Percentiles rank a stretch among this genome's conserved stretches.
Conservation (phyloP, 2,329 filamentous ascomycete genomes). For the Colletotrichum sp. region DNA sequence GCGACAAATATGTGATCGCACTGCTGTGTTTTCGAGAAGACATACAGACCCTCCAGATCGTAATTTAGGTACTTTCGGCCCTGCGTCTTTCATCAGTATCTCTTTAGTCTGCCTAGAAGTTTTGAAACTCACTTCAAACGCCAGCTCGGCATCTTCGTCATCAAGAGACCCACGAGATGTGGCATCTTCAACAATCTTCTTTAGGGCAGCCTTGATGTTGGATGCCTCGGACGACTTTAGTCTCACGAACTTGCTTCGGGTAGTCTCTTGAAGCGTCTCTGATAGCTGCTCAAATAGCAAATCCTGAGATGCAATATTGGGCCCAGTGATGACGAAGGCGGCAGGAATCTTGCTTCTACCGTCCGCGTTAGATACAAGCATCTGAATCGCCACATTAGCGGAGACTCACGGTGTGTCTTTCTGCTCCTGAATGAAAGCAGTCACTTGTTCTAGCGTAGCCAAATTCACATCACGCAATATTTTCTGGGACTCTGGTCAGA, state of each 20-base stretch:
- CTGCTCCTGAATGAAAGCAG: conserved; percentile 55
- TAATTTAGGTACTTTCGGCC: conserved; percentile 76
- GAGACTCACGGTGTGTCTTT: conserved; percentile 27
- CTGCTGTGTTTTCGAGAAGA: conserved; percentile 58
- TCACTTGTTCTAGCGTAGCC: conserved; percentile 63
- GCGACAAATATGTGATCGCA: conserved; percentile 71
- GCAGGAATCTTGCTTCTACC: conserved; percentile 63
- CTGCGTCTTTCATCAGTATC: conserved; percentile 37
- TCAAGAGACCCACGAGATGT: conserved; percentile 50
- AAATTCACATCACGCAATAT: conserved; percentile 67
- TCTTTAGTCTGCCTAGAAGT: background rate
- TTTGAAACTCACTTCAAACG: conserved; percentile 52
- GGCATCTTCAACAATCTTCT: conserved; percentile 73
- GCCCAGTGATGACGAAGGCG: conserved; percentile 77
- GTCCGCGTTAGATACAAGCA: background rate
- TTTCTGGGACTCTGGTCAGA: conserved; percentile 37
- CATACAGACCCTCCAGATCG: conserved; percentile 74
- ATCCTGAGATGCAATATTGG: conserved; percentile 78
- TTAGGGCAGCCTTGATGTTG: conserved; percentile 76
- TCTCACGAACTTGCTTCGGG: conserved; percentile 64
- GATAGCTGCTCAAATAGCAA: conserved; percentile 76
- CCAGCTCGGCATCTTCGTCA: conserved; percentile 59
- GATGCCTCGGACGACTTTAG: conserved; percentile 74
- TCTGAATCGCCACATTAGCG: background rate
- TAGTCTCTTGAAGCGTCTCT: conserved; percentile 53